Conservation (phyloP, 179 eudicot species). For the Camellia oleifera region DNA sequence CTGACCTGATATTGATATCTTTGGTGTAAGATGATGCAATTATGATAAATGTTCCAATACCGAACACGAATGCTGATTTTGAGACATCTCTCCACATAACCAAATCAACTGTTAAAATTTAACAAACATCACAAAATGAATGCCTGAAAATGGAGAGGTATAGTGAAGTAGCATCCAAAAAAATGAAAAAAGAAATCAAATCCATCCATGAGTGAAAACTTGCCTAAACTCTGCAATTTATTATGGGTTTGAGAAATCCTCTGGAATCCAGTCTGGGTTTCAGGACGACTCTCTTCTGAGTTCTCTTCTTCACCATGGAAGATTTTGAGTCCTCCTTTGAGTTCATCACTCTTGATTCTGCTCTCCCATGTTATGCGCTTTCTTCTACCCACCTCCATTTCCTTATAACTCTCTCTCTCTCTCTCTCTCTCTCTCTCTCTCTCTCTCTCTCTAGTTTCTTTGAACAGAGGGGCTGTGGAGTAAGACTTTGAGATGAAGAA, state of each 20-base stretch:
- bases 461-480: no score
- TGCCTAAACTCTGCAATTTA: slow-evolving; percentile 57
- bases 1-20: slow-evolving; percentile 67
- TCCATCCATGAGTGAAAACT: slow-evolving; percentile 6
- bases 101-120: slow-evolving; percentile 50
- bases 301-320: no score
- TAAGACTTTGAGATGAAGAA: no score
- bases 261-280: neutral
- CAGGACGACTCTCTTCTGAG: neutral
- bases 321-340: no score
- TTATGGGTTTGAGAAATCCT: slow-evolving; percentile 34
- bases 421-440: no score
- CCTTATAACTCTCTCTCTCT: no score
- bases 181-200: neutral
- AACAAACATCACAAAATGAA: neutral
- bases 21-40: slow-evolving; percentile 62
- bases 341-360: no score
- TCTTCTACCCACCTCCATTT: no score
- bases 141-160: neutral
- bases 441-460: no score
- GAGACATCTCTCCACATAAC: slow-evolving; percentile 79
- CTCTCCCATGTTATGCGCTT: no score
- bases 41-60: slow-evolving; percentile 66
- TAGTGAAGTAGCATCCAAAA: neutral
- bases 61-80: slow-evolving; percentile 69